These are phyloP conservation scores for Hymenoscyphus repandus DNA, from an alignment of 2,329 filamentous ascomycete species.

Conservation along the genomic window DNA sequence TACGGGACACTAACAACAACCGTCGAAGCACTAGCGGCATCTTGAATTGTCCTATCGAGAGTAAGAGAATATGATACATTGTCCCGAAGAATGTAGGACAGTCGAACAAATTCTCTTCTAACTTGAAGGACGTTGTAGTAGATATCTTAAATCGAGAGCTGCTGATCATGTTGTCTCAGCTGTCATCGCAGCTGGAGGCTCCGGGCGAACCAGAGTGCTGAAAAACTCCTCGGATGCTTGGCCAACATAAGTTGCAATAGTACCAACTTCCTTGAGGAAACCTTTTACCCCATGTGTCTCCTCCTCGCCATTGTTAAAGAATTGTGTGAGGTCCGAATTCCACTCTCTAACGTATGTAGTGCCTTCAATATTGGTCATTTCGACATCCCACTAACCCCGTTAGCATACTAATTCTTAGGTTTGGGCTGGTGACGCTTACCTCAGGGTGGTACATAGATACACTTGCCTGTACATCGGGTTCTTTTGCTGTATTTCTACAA, in stretches of 20 bases:
- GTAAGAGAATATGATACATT: too few species aligned
- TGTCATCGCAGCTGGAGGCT: background rate
- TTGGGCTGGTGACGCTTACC: too few species aligned
- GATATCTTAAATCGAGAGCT: conserved; percentile 5
- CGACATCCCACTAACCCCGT: conserved; percentile 21
- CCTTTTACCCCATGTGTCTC: conserved; percentile 14
- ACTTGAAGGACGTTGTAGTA: background rate
- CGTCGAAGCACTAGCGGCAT: background rate
- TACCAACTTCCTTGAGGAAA: conserved; percentile 19
- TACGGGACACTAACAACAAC: background rate
- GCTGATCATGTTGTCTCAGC: background rate
- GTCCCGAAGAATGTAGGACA: too few species aligned
- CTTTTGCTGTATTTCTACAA: conserved; percentile 13
- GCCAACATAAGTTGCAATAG: conserved; percentile 13
- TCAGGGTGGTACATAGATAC: conserved; percentile 26
- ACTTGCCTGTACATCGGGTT: conserved; percentile 20
- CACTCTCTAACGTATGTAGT: conserved; percentile 20
- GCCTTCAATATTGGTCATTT: conserved; percentile 24
- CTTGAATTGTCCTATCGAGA: too few species aligned
- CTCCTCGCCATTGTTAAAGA: conserved; percentile 18
- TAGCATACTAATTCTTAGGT: too few species aligned
- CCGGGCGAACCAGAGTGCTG: background rate
- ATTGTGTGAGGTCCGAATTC: conserved; percentile 17
- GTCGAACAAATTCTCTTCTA: too few species aligned
- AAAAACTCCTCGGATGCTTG: conserved; percentile 1